A percentile compares a stretch with the other conserved stretches of the same genome.
phyloP scores from a whole-genome alignment of 2,329 filamentous ascomycete genomes.

The Arthrobotrys sphaeroides region DNA sequence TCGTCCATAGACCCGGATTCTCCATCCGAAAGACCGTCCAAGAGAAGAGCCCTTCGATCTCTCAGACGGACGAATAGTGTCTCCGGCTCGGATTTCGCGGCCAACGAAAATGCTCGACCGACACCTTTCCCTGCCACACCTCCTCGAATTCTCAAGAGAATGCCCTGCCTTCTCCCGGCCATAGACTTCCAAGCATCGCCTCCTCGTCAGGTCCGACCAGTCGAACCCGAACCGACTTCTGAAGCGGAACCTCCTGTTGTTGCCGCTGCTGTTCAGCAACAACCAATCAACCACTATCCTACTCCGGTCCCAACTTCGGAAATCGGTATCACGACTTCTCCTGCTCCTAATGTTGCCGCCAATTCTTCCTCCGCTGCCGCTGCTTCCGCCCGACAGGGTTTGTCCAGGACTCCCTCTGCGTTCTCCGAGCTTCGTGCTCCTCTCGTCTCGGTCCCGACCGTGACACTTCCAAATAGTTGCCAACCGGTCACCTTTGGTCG shows the following conservation, averaged over 20 bases:
- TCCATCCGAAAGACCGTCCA: constrained; percentile 34
- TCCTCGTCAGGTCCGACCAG: constrained; percentile 74
- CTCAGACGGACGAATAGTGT: constrained; percentile 38
- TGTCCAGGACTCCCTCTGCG: constrained; percentile 71
- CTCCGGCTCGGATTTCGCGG: constrained; percentile 6
- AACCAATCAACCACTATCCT: constrained; percentile 74
- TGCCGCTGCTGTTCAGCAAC: neutral
- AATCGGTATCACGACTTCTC: constrained; percentile 88
- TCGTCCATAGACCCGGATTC: constrained; percentile 49
- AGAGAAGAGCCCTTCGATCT: constrained; percentile 33
- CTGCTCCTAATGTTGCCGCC: constrained; percentile 70
- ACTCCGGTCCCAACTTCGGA: constrained; percentile 94
- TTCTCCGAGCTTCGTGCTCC: constrained; percentile 80
- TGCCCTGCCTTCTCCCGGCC: constrained; percentile 76
- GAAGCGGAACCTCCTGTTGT: constrained; percentile 56
- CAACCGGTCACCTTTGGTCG: constrained; percentile 86
- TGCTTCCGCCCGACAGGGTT: constrained; percentile 64
- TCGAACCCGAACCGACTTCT: constrained; percentile 65
- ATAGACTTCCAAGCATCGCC: constrained; percentile 76
- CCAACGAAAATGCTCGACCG: constrained; percentile 27
- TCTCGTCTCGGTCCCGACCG: constrained; percentile 80
- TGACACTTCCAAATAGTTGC: constrained; percentile 82
- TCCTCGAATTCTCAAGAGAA: constrained; percentile 67
- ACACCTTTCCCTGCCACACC: constrained; percentile 29
- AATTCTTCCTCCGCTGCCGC: neutral